Percentiles rank a stretch among this genome's conserved stretches.
These are phyloP conservation scores for Halenospora varia DNA, from an alignment of 495 filamentous ascomycete genomes.

Conservation along the genomic window DNA sequence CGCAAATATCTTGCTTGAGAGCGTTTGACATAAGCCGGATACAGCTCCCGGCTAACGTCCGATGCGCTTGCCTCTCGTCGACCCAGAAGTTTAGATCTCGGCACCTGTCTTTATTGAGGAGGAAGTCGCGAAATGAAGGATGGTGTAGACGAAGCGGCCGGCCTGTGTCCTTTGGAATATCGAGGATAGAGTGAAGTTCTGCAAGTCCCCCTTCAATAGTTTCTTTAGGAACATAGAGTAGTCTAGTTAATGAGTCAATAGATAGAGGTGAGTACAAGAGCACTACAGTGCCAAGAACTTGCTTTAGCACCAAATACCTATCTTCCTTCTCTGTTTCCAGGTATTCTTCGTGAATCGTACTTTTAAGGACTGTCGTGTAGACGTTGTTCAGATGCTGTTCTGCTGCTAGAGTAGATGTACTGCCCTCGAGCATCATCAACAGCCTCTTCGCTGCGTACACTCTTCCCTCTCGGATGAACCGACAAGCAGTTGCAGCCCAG, in stretches of 20 bases:
- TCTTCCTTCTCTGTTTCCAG: constrained; percentile 2
- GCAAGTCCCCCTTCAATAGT: constrained; percentile 21
- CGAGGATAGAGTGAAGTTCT: constrained; percentile 31
- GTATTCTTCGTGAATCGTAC: constrained; percentile 1
- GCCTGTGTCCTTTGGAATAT: constrained; percentile 25
- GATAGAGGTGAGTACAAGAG: background rate
- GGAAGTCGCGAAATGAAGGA: constrained; percentile 47
- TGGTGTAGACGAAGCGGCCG: constrained; percentile 36
- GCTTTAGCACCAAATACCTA: background rate
- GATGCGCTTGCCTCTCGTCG: constrained; percentile 32
- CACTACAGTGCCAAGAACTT: background rate
- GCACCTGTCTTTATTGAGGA: constrained; percentile 33
- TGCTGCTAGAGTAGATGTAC: background rate
- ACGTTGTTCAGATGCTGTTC: constrained; percentile 4
- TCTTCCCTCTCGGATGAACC: constrained; percentile 8
- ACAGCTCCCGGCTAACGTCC: constrained; percentile 29
- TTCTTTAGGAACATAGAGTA: background rate
- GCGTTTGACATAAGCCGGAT: constrained; percentile 29
- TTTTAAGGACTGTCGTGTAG: constrained; percentile 6
- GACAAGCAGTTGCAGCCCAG: constrained; percentile 1
- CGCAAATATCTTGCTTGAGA: constrained; percentile 37
- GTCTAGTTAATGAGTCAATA: background rate
- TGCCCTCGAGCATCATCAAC: background rate
- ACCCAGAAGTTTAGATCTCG: constrained; percentile 33
- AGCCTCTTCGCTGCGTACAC: background rate